A percentile compares a stretch with the other conserved stretches of the same genome.
Conservation (phyloP, 2,329 filamentous ascomycete species). For the Emydomyces testavorans region DNA sequence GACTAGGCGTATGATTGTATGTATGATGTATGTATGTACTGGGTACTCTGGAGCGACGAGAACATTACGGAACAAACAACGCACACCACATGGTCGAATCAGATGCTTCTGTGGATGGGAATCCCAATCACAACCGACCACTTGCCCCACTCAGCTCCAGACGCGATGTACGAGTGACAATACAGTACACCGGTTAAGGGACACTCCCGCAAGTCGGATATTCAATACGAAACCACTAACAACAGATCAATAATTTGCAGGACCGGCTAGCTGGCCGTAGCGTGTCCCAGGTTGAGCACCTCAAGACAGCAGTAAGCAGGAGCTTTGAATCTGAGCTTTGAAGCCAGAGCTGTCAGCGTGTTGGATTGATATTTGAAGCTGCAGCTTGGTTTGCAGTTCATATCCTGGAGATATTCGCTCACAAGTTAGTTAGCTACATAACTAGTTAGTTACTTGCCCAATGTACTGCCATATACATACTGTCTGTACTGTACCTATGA, state of each 20-base stretch:
- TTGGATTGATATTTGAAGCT: background rate
- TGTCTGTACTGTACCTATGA: no score
- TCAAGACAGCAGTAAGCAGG: background rate
- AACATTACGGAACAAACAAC: background rate
- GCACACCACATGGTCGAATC: conserved; percentile 5
- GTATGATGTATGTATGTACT: no score
- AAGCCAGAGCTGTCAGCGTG: conserved; percentile 2
- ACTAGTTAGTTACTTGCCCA: background rate
- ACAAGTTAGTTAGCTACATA: background rate
- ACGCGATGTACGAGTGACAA: conserved; percentile 1
- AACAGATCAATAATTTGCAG: conserved; percentile 8
- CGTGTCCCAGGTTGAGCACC: conserved; percentile 12
- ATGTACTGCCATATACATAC: no score
- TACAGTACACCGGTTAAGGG: background rate
- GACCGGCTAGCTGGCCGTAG: conserved; percentile 8
- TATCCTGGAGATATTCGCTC: background rate
- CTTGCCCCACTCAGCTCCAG: background rate
- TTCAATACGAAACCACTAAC: conserved; percentile 11
- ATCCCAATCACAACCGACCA: background rate
- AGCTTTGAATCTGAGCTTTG: background rate
- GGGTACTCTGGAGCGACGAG: background rate
- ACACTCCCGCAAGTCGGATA: conserved; percentile 10
- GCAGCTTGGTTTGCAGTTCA: background rate
- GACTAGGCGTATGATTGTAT: no score
- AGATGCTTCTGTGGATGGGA: background rate